Percentiles rank a stretch among this genome's conserved stretches.
phyloP scores from a whole-genome alignment of 768 basidiomycete species.

The Trametes gibbosa region DNA sequence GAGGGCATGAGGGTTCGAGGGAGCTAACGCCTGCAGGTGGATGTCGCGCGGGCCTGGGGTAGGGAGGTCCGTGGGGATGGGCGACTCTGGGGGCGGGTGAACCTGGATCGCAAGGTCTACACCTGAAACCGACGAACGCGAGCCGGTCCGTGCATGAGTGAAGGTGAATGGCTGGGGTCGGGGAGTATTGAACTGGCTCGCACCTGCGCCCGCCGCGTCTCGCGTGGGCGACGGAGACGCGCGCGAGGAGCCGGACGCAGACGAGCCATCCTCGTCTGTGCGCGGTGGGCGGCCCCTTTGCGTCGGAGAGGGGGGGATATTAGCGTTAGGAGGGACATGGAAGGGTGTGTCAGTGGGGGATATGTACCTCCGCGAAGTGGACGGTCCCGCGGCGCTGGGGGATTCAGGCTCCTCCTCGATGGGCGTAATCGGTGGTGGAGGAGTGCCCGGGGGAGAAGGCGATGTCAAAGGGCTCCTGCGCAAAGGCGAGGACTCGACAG shows the following conservation, averaged over 20 bases:
- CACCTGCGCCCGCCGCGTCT: conserved; percentile 60
- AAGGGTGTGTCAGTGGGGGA: conserved; percentile 65
- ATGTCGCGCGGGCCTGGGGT: conserved; percentile 86
- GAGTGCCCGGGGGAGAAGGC: conserved; percentile 45
- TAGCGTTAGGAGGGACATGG: conserved; percentile 48
- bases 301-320: conserved; percentile 45
- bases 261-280: conserved; percentile 29
- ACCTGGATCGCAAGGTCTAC: conserved; percentile 67
- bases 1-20: conserved; percentile 12
- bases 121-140: conserved; percentile 43
- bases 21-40: conserved; percentile 64
- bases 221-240: conserved; percentile 58
- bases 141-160: conserved; percentile 31
- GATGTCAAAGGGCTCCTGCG: conserved; percentile 47
- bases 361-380: conserved; percentile 49
- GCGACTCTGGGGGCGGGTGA: conserved; percentile 79
- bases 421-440: conserved; percentile 70
- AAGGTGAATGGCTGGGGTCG: conserved; percentile 48
- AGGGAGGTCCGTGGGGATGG: conserved; percentile 74
- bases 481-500: conserved; percentile 63
- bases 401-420: conserved; percentile 62
- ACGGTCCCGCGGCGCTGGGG: conserved; percentile 44
- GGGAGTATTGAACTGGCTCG: conserved; percentile 78
- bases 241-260: conserved; percentile 30
- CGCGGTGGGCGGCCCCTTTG: conserved; percentile 26